Evolutionary conservation across 352 stramenopile species (phyloP).

Genomic region (Aphanomyces stellatus): DNA sequence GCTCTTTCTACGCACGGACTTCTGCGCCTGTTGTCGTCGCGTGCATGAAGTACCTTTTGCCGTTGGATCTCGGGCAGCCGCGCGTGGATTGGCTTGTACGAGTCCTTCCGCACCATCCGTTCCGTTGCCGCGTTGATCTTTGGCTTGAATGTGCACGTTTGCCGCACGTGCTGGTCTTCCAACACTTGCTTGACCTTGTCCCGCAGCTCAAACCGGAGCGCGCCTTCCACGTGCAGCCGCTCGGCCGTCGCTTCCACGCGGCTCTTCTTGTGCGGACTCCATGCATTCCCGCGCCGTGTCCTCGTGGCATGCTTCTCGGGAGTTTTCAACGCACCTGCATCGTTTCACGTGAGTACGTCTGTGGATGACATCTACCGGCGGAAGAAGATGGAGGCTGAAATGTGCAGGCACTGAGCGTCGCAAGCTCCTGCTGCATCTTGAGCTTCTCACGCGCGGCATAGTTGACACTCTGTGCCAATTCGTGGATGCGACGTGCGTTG

Average conservation of each 20-base stretch:
- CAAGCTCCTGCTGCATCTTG: conserved; percentile 45
- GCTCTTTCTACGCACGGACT: conserved; percentile 3
- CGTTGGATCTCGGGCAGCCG: conserved; percentile 52
- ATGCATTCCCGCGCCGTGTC: not conserved
- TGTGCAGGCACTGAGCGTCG: conserved; percentile 52
- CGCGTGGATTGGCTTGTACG: conserved; percentile 65
- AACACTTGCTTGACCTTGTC: conserved; percentile 40
- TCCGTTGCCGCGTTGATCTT: conserved; percentile 47
- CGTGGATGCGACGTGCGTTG: not conserved
- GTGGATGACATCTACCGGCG: conserved; percentile 19
- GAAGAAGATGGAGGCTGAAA: conserved; percentile 38
- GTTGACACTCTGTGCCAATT: conserved; percentile 28
- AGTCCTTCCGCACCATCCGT: conserved; percentile 27
- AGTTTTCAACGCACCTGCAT: not conserved
- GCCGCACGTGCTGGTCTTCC: conserved; percentile 33
- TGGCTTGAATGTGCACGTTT: conserved; percentile 60
- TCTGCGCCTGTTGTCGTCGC: not conserved
- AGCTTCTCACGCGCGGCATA: conserved; percentile 60
- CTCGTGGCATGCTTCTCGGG: conserved; percentile 21
- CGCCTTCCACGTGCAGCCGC: conserved; percentile 55
- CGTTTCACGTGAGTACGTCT: not conserved
- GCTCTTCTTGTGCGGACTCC: not conserved
- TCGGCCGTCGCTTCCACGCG: conserved; percentile 34
- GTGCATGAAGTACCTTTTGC: conserved; percentile 39
- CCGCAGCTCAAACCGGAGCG: conserved; percentile 41